These are phyloP conservation scores for Acer campestre DNA, from an alignment of 345 rosid genomes.

Conservation along the genomic window DNA sequence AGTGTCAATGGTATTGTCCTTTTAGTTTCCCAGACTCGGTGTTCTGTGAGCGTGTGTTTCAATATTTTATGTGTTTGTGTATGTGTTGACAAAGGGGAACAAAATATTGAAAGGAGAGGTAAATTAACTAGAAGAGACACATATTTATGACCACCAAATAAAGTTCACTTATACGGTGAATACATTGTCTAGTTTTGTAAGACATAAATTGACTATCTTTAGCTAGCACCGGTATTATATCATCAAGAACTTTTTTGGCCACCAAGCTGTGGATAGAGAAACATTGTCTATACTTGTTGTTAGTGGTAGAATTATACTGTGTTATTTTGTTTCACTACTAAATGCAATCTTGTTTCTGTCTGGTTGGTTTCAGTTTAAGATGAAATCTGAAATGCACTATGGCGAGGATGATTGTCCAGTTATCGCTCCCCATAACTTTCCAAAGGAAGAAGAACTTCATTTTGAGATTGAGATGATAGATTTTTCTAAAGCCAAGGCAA, in stretches of 20 bases:
- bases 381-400: constrained; percentile 94
- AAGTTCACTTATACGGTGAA: neutral
- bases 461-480: constrained; percentile 91
- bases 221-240: neutral
- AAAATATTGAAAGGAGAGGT: neutral
- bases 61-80: neutral
- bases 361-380: constrained; percentile 68
- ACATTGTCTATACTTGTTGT: neutral
- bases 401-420: constrained; percentile 89
- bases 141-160: neutral
- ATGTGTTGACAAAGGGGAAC: neutral
- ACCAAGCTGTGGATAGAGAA: neutral
- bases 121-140: neutral
- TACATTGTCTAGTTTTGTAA: neutral
- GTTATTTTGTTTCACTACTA: neutral
- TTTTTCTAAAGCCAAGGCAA: constrained; percentile 85
- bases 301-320: neutral
- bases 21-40: neutral
- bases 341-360: neutral
- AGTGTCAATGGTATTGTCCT: constrained; percentile 78
- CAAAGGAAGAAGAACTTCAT: constrained; percentile 93
- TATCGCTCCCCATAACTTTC: constrained; percentile 64
- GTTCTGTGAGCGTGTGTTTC: neutral
- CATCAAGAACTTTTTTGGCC: neutral
- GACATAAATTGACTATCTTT: neutral